Percentiles rank a stretch among this genome's conserved stretches.
Evolutionary conservation across 768 basidiomycete species (phyloP).

Genomic region (Pleurotus sapidus): DNA sequence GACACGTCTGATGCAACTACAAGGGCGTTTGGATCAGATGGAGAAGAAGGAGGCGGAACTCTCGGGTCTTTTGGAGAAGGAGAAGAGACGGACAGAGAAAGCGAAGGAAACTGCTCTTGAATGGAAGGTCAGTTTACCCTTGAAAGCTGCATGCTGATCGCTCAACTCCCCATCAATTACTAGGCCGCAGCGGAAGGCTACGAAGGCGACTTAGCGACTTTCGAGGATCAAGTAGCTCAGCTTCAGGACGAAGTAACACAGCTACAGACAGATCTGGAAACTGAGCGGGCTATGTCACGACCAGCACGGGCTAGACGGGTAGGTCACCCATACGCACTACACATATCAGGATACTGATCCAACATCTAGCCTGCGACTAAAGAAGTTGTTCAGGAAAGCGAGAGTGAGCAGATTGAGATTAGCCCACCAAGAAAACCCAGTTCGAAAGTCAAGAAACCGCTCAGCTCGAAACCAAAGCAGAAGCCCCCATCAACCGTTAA

Average conservation of each 20-base stretch:
- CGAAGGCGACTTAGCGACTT: conserved; percentile 31
- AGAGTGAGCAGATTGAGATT: conserved; percentile 6
- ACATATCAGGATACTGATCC: no score
- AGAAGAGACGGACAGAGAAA: conserved; percentile 38
- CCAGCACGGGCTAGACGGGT: conserved; percentile 24
- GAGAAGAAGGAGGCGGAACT: conserved; percentile 32
- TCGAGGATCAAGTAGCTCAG: conserved; percentile 30
- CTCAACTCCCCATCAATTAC: background rate
- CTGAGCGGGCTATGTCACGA: conserved; percentile 30
- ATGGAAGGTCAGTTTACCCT: conserved; percentile 39
- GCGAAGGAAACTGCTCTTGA: conserved; percentile 35
- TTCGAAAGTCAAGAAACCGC: background rate
- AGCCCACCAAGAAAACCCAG: conserved; percentile 8
- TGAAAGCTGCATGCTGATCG: no score
- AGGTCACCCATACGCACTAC: background rate
- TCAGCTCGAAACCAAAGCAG: conserved; percentile 15
- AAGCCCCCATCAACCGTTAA: conserved; percentile 5
- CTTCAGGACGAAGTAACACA: conserved; percentile 41
- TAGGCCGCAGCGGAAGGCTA: conserved; percentile 38
- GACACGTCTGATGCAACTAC: conserved; percentile 45
- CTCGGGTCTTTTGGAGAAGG: conserved; percentile 36
- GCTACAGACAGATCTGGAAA: conserved; percentile 41
- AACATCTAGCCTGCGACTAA: no score
- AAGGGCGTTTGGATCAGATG: conserved; percentile 24
- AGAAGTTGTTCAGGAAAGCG: background rate